Evolutionary conservation across 2,329 filamentous ascomycete genomes (phyloP).

Genomic region (Berkeleyomyces rouxiae): DNA sequence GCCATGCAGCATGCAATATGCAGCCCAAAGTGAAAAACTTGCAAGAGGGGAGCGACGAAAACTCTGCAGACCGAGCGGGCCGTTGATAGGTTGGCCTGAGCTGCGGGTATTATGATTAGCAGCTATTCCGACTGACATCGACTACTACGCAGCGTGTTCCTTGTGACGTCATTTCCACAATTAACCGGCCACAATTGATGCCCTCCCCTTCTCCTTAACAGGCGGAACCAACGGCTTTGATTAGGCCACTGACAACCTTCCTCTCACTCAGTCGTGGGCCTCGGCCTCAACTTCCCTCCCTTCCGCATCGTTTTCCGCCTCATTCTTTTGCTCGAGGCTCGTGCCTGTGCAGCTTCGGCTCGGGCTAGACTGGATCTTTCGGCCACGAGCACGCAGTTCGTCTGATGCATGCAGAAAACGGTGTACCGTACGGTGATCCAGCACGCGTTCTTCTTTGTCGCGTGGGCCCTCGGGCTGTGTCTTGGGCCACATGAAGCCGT

Average conservation of each 20-base stretch:
- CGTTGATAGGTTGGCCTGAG: neutral
- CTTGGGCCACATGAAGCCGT: conserved; percentile 92
- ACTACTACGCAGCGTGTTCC: neutral
- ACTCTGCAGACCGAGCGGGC: neutral
- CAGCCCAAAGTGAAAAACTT: neutral
- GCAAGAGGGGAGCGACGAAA: neutral
- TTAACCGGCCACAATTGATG: neutral
- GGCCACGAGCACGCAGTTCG: conserved; percentile 39
- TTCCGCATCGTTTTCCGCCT: neutral
- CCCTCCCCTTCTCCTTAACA: neutral
- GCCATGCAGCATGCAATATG: neutral
- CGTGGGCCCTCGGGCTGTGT: conserved; percentile 62
- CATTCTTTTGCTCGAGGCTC: neutral
- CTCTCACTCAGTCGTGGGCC: neutral
- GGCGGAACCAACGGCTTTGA: no score
- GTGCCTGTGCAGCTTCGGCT: neutral
- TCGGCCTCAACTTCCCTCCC: neutral
- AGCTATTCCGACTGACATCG: no score
- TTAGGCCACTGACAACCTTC: neutral
- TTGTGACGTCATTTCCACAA: neutral
- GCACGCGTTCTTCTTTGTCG: conserved; percentile 54
- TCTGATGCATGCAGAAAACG: conserved; percentile 62
- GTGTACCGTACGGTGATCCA: conserved; percentile 78
- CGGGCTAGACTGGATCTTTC: conserved; percentile 8
- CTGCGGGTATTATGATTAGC: neutral